Percentiles rank a stretch among this genome's conserved stretches.
Evolutionary conservation across 1,139 yeast species (phyloP).

Genomic region (Candida sanyaensis): DNA sequence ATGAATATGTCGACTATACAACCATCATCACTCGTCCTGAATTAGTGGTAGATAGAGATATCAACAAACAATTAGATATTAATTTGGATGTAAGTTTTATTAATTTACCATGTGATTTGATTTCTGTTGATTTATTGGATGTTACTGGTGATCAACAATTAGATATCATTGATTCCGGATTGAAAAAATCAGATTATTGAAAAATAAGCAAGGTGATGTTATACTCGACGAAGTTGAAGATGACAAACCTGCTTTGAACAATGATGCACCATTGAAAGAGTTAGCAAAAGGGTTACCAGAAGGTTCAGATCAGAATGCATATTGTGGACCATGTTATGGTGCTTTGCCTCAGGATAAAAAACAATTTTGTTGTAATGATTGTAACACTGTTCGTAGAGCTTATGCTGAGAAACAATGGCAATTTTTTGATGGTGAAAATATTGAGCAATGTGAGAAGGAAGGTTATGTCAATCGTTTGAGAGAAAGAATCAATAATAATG

Average conservation of each 20-base stretch:
- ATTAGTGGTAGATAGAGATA: constrained; percentile 83
- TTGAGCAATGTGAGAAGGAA: constrained; percentile 88
- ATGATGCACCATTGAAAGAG: constrained; percentile 30
- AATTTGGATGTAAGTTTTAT: constrained; percentile 83
- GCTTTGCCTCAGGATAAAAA: constrained; percentile 66
- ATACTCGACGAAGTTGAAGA: constrained; percentile 28
- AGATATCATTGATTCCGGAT: constrained; percentile 70
- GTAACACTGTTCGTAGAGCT: constrained; percentile 79
- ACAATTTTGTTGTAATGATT: constrained; percentile 78
- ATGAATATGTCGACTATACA: constrained; percentile 78
- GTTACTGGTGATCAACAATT: constrained; percentile 81
- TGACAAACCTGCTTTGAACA: constrained; percentile 29
- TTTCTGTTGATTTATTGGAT: constrained; percentile 61
- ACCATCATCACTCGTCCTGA: constrained; percentile 72
- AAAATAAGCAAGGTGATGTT: constrained; percentile 24
- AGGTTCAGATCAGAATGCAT: constrained; percentile 32
- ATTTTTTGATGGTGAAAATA: constrained; percentile 80
- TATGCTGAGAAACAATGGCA: constrained; percentile 83
- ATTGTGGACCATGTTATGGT: constrained; percentile 93
- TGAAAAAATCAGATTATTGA: constrained; percentile 63
- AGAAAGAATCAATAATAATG: constrained; percentile 54
- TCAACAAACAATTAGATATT: constrained; percentile 74
- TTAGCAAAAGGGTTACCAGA: constrained; percentile 40
- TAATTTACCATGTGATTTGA: constrained; percentile 74
- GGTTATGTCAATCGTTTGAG: constrained; percentile 70